These are phyloP conservation scores for Pilasporangium apinafurcum DNA, from an alignment of 352 stramenopile genomes.

Conservation along the genomic window DNA sequence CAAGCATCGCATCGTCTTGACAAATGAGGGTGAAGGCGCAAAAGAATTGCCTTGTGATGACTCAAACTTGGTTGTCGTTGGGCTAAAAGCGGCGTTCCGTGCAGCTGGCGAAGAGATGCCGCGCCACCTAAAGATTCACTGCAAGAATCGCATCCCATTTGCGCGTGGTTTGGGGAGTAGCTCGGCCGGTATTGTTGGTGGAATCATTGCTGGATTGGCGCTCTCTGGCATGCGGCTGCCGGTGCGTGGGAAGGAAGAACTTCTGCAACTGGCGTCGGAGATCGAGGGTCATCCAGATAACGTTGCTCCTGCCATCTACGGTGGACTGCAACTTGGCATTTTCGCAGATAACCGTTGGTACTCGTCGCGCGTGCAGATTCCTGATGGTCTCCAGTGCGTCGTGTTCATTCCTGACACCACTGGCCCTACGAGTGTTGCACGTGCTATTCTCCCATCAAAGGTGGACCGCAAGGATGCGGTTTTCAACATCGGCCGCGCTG, in stretches of 20 bases:
- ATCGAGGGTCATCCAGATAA: constrained; percentile 99
- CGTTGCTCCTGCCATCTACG: constrained; percentile 98
- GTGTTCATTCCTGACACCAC: constrained; percentile 98
- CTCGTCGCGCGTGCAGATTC: constrained; percentile 95
- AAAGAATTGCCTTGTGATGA: constrained; percentile 88
- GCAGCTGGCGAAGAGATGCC: constrained; percentile 93
- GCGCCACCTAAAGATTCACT: constrained; percentile 92
- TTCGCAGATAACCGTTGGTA: constrained; percentile 95
- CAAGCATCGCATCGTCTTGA: constrained; percentile 90
- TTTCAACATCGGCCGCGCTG: constrained; percentile 96
- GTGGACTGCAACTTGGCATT: constrained; percentile 94
- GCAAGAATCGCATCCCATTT: constrained; percentile 97
- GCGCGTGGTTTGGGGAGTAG: constrained; percentile 95
- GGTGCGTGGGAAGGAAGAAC: constrained; percentile 87
- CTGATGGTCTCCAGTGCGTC: constrained; percentile 95
- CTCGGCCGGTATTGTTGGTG: constrained; percentile 97
- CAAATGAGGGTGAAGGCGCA: constrained; percentile 95
- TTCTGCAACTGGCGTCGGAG: constrained; percentile 96
- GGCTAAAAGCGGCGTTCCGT: constrained; percentile 94
- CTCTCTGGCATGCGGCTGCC: constrained; percentile 92
- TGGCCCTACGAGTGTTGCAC: constrained; percentile 90
- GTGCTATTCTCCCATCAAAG: constrained; percentile 89
- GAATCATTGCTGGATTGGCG: constrained; percentile 97
- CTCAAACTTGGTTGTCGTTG: constrained; percentile 92
- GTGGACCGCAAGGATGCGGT: constrained; percentile 91